A percentile compares a stretch with the other conserved stretches of the same genome.
These are phyloP conservation scores for Penicillium manginii DNA, from an alignment of 495 filamentous ascomycete species.

Conservation along the genomic window DNA sequence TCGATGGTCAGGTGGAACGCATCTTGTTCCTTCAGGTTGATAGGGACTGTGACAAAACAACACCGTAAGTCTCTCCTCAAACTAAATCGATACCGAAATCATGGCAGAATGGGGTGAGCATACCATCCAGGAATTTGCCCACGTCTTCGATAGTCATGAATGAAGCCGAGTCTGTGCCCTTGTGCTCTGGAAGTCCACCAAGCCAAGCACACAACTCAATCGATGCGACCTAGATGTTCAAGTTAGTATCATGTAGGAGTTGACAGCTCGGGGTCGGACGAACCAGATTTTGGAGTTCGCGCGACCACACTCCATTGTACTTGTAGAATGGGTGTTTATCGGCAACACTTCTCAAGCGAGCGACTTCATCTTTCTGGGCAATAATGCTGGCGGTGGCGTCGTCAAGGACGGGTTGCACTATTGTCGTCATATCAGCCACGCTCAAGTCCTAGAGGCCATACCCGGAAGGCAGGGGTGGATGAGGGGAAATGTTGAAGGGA, in stretches of 20 bases:
- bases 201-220: conserved; percentile 79
- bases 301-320: conserved; percentile 83
- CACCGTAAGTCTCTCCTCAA: background rate
- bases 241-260: background rate
- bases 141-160: conserved; percentile 89
- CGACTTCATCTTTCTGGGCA: conserved; percentile 48
- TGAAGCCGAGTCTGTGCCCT: conserved; percentile 39
- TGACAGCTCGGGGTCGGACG: conserved; percentile 7
- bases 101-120: conserved; percentile 17
- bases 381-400: conserved; percentile 45
- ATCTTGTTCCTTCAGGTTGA: conserved; percentile 89
- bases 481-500: background rate
- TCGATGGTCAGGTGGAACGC: conserved; percentile 95
- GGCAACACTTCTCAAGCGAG: conserved; percentile 66
- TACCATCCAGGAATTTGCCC: conserved; percentile 74
- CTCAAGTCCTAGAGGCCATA: background rate
- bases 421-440: conserved; percentile 11
- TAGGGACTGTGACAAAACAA: conserved; percentile 66
- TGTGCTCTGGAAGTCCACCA: conserved; percentile 60
- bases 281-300: conserved; percentile 81
- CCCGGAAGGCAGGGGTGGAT: background rate
- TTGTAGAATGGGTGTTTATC: conserved; percentile 94
- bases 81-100: background rate
- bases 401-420: conserved; percentile 51
- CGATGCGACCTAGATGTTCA: conserved; percentile 53